A percentile compares a stretch with the other conserved stretches of the same genome.
Conservation (phyloP, 1,284 basidiomycete genomes). For the Melampsora medusae region DNA sequence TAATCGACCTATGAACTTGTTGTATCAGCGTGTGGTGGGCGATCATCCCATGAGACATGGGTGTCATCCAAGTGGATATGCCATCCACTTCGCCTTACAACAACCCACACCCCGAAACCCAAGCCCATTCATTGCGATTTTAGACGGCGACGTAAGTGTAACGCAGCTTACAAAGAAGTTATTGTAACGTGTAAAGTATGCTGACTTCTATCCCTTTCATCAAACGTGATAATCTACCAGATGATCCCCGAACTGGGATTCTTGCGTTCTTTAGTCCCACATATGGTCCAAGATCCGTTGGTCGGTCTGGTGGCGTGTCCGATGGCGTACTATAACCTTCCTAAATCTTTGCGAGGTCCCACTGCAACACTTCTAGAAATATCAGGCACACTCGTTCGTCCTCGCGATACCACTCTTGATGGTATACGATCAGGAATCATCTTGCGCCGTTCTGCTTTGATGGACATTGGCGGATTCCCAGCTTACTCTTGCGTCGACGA, state of each 20-base stretch:
- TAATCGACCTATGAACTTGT: constrained; percentile 50
- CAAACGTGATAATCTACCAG: constrained; percentile 25
- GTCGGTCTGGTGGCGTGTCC: constrained; percentile 49
- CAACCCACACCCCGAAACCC: constrained; percentile 49
- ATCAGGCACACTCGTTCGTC: constrained; percentile 36
- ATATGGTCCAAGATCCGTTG: constrained; percentile 48
- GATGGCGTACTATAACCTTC: constrained; percentile 50
- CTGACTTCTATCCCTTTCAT: not conserved
- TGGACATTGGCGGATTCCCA: constrained; percentile 51
- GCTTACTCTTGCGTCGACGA: constrained; percentile 50
- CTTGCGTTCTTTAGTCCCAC: constrained; percentile 49
- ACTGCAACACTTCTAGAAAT: constrained; percentile 48
- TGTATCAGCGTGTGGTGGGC: constrained; percentile 48
- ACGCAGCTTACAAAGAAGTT: not conserved
- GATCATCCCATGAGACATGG: constrained; percentile 10
- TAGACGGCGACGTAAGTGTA: constrained; percentile 50
- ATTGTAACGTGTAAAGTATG: not conserved
- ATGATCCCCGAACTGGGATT: constrained; percentile 50
- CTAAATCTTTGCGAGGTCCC: constrained; percentile 47
- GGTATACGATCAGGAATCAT: constrained; percentile 50
- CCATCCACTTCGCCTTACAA: constrained; percentile 50
- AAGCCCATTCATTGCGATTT: constrained; percentile 50
- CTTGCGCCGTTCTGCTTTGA: constrained; percentile 49
- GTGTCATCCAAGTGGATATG: constrained; percentile 46
- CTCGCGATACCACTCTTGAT: not conserved